phyloP scores from a whole-genome alignment of 352 stramenopile genomes.

The Pythium biforme region DNA sequence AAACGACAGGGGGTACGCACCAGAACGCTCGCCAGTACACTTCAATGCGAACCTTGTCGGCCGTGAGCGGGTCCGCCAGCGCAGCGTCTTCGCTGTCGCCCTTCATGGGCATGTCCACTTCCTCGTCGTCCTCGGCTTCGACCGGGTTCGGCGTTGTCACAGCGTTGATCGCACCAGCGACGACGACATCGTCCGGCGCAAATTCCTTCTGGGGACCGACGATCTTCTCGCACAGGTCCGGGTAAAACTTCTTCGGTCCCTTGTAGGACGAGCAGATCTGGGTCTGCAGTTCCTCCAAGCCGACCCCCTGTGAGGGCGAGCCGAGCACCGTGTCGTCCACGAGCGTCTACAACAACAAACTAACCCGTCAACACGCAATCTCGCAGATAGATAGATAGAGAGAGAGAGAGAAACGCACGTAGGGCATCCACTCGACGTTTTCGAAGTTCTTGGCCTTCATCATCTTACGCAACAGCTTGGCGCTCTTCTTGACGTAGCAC shows the following conservation, averaged over 20 bases:
- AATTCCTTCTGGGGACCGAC: constrained; percentile 58
- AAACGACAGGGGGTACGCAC: constrained; percentile 37
- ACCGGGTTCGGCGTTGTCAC: constrained; percentile 1
- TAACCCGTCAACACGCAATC: background rate
- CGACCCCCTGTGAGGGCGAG: constrained; percentile 53
- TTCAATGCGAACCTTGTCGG: constrained; percentile 59
- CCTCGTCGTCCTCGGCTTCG: constrained; percentile 25
- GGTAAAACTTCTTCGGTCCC: constrained; percentile 62
- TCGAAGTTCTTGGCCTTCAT: constrained; percentile 52
- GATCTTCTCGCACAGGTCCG: constrained; percentile 48
- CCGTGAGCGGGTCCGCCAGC: background rate
- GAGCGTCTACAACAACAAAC: constrained; percentile 42
- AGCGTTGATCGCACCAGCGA: background rate
- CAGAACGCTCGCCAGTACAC: constrained; percentile 83
- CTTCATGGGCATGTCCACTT: constrained; percentile 28
- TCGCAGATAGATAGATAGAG: background rate
- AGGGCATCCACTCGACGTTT: constrained; percentile 70
- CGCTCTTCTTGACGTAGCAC: constrained; percentile 61
- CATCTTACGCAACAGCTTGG: constrained; percentile 58
- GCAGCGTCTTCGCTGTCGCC: constrained; percentile 21
- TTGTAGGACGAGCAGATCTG: constrained; percentile 69
- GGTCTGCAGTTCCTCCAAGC: constrained; percentile 52
- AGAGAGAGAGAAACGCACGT: constrained; percentile 34
- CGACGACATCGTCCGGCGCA: constrained; percentile 32
- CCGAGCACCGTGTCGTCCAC: constrained; percentile 61